Evolutionary conservation across 441 rosid species (phyloP), one percentile per base, ranked within the genome.

Genomic region (Populus hybrid): DNA sequence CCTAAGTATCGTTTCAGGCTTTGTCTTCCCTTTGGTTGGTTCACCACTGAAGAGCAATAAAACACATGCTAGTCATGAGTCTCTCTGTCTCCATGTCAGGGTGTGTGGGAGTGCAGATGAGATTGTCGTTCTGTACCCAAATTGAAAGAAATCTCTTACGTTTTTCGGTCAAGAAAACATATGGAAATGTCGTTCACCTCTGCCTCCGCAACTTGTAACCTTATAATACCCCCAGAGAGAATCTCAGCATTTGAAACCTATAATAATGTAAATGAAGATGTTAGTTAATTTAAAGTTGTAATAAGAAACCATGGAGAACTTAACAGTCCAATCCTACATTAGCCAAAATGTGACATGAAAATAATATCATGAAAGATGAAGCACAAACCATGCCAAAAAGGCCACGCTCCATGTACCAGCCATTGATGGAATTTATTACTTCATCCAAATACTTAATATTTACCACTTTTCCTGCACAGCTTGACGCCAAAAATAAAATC

Each of bases 401-500:
- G 79, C 99, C 98, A 71, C 93, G 97, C 79, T 96, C 98, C 91
- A 85, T 90, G 78, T 96, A 94, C 98, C 99, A 96, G 30, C 97
- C 91, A 84, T 90, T 90, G 87, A 94, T 93, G 69, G 98, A 91
- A 82, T 83, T 86, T 78, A 96, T 93, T 50, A 92, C 98, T 85
- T 93, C 95, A 83, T 92, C 98, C 81, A 94, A 83, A 78, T 83
- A 90, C 91, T 91, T 91, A 30, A 91, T 83, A 80, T 94, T 96
- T 64, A 94, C 88, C 80, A 96, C 93, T 86, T 92, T 94, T 81
- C 98, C 99, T 96, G 91, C 95, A 91, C 88, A 86, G 87, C 90
- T 93, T 91, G 91, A 90, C 87, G 86, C 81, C 79, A 84, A 81
- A 84, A 84, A 76, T 87, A 86, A 89, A 87, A 86, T 84, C 83